Evolutionary conservation across 176 grass and related monocot genomes (phyloP).

Genomic region (Oryza australiensis): DNA sequence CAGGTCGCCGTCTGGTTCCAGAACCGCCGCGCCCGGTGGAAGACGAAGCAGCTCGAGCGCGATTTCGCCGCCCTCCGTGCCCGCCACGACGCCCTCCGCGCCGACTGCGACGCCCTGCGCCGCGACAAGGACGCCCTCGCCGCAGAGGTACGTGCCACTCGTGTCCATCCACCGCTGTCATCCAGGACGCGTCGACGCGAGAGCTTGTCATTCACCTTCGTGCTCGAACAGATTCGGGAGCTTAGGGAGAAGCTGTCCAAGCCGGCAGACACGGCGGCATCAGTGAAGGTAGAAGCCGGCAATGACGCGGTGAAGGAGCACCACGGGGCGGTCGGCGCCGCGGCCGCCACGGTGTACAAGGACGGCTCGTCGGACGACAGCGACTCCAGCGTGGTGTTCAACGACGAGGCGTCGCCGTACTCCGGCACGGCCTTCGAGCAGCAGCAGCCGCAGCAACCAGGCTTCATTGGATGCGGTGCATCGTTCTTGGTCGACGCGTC

Average conservation of each 20-base stretch:
- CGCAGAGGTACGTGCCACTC: constrained; percentile 36
- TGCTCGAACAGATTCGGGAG: constrained; percentile 41
- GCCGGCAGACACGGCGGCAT: background rate
- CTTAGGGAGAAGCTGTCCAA: constrained; percentile 47
- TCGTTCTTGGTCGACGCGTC: constrained; percentile 35
- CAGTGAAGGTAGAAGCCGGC: constrained; percentile 21
- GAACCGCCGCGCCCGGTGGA: constrained; percentile 94
- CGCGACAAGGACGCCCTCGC: constrained; percentile 73
- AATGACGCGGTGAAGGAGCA: too few relatives aligned
- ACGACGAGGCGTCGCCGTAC: constrained; percentile 56
- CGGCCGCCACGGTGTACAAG: constrained; percentile 40
- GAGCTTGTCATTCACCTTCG: background rate
- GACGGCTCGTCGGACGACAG: constrained; percentile 87
- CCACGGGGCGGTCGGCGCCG: background rate
- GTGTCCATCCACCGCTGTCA: background rate
- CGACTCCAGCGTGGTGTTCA: constrained; percentile 76
- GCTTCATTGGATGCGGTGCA: constrained; percentile 26
- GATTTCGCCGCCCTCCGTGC: constrained; percentile 67
- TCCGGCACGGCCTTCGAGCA: constrained; percentile 37
- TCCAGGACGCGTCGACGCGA: background rate
- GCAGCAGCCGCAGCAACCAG: constrained; percentile 13
- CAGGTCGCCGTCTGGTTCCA: constrained; percentile 98
- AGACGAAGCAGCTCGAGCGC: constrained; percentile 90
- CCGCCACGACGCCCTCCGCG: constrained; percentile 63
- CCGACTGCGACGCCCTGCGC: constrained; percentile 72